Base-by-base conservation (phyloP, 176 grass and related monocot genomes). In the Aegilops umbellulata region DNA sequence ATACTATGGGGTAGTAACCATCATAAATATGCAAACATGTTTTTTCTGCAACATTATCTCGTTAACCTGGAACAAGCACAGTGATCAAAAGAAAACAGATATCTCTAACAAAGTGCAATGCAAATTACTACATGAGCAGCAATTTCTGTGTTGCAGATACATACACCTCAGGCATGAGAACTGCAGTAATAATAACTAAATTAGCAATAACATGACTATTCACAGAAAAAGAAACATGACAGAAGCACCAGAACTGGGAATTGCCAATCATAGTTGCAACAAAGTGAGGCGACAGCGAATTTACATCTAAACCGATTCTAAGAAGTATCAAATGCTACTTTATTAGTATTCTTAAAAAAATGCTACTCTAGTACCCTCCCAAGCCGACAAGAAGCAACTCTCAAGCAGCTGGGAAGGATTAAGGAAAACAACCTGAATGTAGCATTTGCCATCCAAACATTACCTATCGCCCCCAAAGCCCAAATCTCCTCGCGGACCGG, bases 51-150 rank as follows among this genome's bases (percentile, higher is more conserved):
- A 13, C n/a, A 4, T 24, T 7, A 14, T 67, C 65, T 24, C 32
- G 36, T 60, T 66, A 66, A 74, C 25, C 34, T 26, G 15, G 79
- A 61, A 76, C 32, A 73, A 26, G 25, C 26, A 81, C 27, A 36
- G 6, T 60, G 68, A 24, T 74, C 76, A 67, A 80, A 62, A 76
- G 65, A 65, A 80, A 84, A 85, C 77, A 35, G 6, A 49, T 47
- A 8, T 81, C 27, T 60, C 27, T 61, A 77, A 30, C 64, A 70
- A 71, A 23, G 41, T 63, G 79, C 36, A 55, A 8, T 36, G 17
- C 9, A 78, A 3, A 78, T 53, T 20, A 57, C 53, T 32, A 78
- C 2, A 70, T 82, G 31, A 64, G 63, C 31, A 58, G 20, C 44
- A 57, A 20, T 19, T 80, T 78, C 57, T 78, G 47, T 47, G 69